phyloP scores from a whole-genome alignment of 495 filamentous ascomycete genomes.

The Penicillium tannophilum region DNA sequence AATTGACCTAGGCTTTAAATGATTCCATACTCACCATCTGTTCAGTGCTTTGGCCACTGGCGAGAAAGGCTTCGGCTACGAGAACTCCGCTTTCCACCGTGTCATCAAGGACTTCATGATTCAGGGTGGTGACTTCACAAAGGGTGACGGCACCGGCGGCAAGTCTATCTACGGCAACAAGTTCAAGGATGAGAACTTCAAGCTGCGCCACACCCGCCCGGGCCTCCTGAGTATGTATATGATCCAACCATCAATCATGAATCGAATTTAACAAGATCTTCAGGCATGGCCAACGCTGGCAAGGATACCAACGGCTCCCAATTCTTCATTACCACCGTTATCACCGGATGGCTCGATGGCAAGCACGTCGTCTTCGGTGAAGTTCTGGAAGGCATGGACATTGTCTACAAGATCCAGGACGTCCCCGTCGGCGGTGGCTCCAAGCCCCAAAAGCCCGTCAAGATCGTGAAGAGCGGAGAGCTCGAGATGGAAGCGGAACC shows the following conservation, averaged over 20 bases:
- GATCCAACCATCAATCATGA: background rate
- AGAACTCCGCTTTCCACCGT: constrained; percentile 95
- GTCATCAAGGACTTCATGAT: constrained; percentile 99
- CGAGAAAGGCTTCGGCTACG: constrained; percentile 95
- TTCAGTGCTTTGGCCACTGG: constrained; percentile 83
- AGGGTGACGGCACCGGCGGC: constrained; percentile 88
- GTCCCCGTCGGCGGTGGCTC: constrained; percentile 69
- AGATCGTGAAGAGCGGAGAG: constrained; percentile 95
- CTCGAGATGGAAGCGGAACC: constrained; percentile 64
- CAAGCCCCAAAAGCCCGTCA: constrained; percentile 74
- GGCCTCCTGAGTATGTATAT: constrained; percentile 58
- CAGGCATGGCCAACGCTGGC: constrained; percentile 95
- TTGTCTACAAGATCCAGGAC: constrained; percentile 88
- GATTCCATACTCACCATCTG: constrained; percentile 21
- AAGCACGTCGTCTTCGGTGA: constrained; percentile 91
- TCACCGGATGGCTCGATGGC: constrained; percentile 89
- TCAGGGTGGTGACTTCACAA: constrained; percentile 99
- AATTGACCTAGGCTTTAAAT: background rate
- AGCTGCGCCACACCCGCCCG: constrained; percentile 81
- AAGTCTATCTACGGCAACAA: constrained; percentile 97
- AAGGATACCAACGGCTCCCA: constrained; percentile 98
- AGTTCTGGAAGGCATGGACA: constrained; percentile 86
- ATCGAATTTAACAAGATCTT: constrained; percentile 37
- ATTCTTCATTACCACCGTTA: constrained; percentile 93
- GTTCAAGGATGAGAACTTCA: constrained; percentile 99